phyloP scores from a whole-genome alignment of 495 filamentous ascomycete species.

The Penicillium simplicissimum region DNA sequence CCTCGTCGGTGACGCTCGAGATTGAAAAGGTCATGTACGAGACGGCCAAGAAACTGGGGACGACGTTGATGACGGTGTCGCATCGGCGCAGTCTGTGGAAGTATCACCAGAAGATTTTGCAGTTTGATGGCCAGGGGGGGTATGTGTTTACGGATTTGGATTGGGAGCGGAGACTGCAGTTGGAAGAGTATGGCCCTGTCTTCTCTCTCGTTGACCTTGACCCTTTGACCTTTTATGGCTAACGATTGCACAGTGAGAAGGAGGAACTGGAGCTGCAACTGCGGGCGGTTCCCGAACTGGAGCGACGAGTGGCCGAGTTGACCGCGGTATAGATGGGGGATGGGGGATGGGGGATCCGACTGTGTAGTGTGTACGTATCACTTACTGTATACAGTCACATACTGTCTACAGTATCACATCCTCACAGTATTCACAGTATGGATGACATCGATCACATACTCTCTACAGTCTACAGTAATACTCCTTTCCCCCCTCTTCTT shows the following conservation, averaged over 20 bases:
- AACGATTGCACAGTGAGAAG: slow-evolving; percentile 63
- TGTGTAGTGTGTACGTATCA: not conserved
- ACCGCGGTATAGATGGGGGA: slow-evolving; percentile 26
- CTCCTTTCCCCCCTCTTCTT: too few relatives aligned
- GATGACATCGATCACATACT: too few relatives aligned
- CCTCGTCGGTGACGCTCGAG: slow-evolving; percentile 86
- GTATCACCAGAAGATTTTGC: slow-evolving; percentile 89
- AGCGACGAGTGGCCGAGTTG: slow-evolving; percentile 81
- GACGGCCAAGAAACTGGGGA: slow-evolving; percentile 84
- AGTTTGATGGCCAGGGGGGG: slow-evolving; percentile 92
- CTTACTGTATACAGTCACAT: too few relatives aligned
- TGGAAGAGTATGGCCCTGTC: slow-evolving; percentile 73
- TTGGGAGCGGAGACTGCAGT: slow-evolving; percentile 76
- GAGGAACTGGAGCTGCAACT: slow-evolving; percentile 88
- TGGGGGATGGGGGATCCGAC: too few relatives aligned
- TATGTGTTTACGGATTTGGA: slow-evolving; percentile 91
- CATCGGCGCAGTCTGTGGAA: slow-evolving; percentile 93
- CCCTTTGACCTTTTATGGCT: too few relatives aligned
- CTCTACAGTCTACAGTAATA: too few relatives aligned
- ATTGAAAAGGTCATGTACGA: slow-evolving; percentile 97
- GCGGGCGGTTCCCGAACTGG: slow-evolving; percentile 80
- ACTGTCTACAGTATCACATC: too few relatives aligned
- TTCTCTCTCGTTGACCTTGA: not conserved
- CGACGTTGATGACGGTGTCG: slow-evolving; percentile 94
- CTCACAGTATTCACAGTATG: too few relatives aligned